Evolutionary conservation across 2,329 filamentous ascomycete species (phyloP).

Genomic region (Raffaelea albimanens): DNA sequence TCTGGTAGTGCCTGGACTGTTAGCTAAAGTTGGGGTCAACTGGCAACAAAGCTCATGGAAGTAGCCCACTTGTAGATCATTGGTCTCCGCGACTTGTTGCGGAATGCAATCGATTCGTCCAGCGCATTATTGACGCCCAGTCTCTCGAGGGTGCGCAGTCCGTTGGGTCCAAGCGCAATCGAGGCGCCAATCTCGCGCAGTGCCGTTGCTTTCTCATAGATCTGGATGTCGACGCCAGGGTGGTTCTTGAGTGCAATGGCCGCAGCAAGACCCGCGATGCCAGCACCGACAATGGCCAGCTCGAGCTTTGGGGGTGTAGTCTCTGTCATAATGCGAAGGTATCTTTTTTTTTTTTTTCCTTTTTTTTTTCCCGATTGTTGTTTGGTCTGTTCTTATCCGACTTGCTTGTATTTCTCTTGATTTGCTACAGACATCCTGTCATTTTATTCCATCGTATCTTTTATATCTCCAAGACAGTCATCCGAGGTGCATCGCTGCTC

Average conservation of each 20-base stretch:
- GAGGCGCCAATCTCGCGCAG: constrained; percentile 4
- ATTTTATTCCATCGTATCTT: too few relatives aligned
- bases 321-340: too few relatives aligned
- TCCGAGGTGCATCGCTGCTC: too few relatives aligned
- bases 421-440: too few relatives aligned
- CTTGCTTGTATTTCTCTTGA: too few relatives aligned
- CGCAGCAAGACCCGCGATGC: constrained; percentile 25
- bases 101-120: constrained; percentile 27
- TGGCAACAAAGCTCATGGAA: too few relatives aligned
- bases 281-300: constrained; percentile 8
- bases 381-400: too few relatives aligned
- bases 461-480: too few relatives aligned
- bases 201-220: neutral
- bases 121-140: constrained; percentile 38
- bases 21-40: too few relatives aligned
- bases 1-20: constrained; percentile 29
- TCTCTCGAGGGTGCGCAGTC: constrained; percentile 39
- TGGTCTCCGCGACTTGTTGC: constrained; percentile 29
- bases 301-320: neutral
- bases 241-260: constrained; percentile 19
- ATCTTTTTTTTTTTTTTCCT: too few relatives aligned
- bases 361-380: too few relatives aligned
- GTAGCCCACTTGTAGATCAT: constrained; percentile 33
- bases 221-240: constrained; percentile 8
- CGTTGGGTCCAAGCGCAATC: constrained; percentile 39